Conservation (phyloP, 2,329 filamentous ascomycete species). For the Penicillium expansum region DNA sequence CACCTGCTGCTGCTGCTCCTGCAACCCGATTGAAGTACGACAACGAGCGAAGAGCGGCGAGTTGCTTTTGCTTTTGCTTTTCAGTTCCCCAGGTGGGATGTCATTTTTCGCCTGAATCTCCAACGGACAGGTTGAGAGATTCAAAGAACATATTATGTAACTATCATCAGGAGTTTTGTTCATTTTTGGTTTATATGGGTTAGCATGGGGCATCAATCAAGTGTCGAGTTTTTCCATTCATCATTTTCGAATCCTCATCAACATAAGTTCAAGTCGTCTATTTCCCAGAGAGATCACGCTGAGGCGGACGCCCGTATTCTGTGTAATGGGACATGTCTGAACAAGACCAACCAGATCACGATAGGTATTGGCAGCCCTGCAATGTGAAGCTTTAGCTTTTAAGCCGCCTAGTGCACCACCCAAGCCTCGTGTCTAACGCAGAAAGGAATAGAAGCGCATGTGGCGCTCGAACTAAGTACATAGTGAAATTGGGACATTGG, state of each 20-base stretch:
- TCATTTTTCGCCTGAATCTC: background rate
- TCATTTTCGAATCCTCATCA: background rate
- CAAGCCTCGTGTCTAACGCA: background rate
- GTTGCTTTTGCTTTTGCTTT: background rate
- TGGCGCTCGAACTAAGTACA: background rate
- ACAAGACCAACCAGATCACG: background rate
- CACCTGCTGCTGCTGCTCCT: background rate
- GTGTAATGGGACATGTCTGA: background rate
- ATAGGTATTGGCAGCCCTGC: background rate
- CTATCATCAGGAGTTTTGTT: background rate
- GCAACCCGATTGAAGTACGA: background rate
- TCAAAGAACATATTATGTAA: background rate
- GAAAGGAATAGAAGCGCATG: background rate
- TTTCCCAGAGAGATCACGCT: no score
- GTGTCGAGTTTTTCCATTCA: no score
- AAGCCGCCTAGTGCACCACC: background rate
- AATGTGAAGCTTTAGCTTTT: background rate
- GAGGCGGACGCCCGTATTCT: background rate
- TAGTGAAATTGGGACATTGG: background rate
- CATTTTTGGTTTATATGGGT: background rate
- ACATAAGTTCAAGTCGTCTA: background rate
- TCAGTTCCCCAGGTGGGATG: no score
- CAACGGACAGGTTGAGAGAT: background rate
- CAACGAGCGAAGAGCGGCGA: background rate
- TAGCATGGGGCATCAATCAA: background rate